These are phyloP conservation scores for Litchi chinensis DNA, from an alignment of 345 rosid genomes.

Conservation along the genomic window DNA sequence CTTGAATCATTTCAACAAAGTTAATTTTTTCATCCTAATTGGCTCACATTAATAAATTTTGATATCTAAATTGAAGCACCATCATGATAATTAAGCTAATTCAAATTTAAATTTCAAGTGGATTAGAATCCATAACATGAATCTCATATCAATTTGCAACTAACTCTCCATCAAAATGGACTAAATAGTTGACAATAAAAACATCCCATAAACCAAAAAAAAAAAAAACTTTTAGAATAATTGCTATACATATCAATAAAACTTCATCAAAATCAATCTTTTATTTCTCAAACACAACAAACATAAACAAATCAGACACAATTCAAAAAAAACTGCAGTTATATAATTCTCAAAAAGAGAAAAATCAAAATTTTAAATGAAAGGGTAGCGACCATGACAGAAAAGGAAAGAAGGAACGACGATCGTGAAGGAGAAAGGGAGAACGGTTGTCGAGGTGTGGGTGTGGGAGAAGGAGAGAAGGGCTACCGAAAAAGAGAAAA, in stretches of 20 bases:
- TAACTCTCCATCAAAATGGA: not conserved
- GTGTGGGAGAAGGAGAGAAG: too few relatives aligned
- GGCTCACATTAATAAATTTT: not conserved
- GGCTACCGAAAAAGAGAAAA: too few relatives aligned
- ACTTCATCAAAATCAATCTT: too few relatives aligned
- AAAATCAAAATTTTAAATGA: not conserved
- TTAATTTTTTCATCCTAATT: too few relatives aligned
- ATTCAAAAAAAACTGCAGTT: not conserved
- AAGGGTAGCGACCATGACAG: too few relatives aligned
- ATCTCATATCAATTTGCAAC: slow-evolving; percentile 7
- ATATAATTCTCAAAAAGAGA: not conserved
- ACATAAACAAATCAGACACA: not conserved
- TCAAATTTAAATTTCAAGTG: not conserved
- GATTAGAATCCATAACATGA: slow-evolving; percentile 1
- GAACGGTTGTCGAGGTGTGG: too few relatives aligned
- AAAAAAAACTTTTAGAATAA: too few relatives aligned
- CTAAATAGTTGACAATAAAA: not conserved
- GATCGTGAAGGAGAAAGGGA: too few relatives aligned
- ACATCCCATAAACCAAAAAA: not conserved
- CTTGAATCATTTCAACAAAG: too few relatives aligned
- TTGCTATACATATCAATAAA: too few relatives aligned
- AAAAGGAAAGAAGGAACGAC: too few relatives aligned
- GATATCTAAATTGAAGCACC: not conserved
- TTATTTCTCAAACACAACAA: too few relatives aligned
- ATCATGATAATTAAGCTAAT: not conserved